These are phyloP conservation scores for Cryptosporidium felis DNA, from an alignment of 169 alveolate genomes.

Conservation along the genomic window DNA sequence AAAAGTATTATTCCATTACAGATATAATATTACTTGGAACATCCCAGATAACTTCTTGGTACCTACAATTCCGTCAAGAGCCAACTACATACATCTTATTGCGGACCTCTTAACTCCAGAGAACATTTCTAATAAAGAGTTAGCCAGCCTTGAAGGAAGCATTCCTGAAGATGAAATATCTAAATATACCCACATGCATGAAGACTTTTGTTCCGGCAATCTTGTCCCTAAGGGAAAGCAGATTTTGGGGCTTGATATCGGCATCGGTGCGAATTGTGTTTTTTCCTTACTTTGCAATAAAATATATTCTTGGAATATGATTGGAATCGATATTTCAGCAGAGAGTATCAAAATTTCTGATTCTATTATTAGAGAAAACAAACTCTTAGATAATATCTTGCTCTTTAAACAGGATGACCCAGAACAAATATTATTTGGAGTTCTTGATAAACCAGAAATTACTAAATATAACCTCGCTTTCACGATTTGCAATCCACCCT, in stretches of 20 bases:
- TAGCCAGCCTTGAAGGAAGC: background rate
- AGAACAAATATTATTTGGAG: slow-evolving; percentile 34
- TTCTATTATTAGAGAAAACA: slow-evolving; percentile 52
- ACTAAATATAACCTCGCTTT: slow-evolving; percentile 25
- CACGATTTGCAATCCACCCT: slow-evolving; percentile 78
- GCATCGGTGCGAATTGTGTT: slow-evolving; percentile 77
- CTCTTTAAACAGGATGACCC: slow-evolving; percentile 64
- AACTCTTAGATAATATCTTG: slow-evolving; percentile 10
- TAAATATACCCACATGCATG: too few relatives aligned
- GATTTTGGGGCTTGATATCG: slow-evolving; percentile 74
- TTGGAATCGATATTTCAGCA: slow-evolving; percentile 74
- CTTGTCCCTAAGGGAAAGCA: slow-evolving; percentile 70
- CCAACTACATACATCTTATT: slow-evolving; percentile 75
- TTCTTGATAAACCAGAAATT: slow-evolving; percentile 39
- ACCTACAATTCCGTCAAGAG: slow-evolving; percentile 76
- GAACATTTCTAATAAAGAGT: slow-evolving; percentile 34
- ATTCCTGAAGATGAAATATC: too few relatives aligned
- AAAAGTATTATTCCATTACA: slow-evolving; percentile 6
- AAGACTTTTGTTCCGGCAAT: background rate
- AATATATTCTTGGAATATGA: slow-evolving; percentile 74
- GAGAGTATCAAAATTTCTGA: slow-evolving; percentile 67
- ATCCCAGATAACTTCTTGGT: slow-evolving; percentile 57
- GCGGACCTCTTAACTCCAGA: slow-evolving; percentile 75
- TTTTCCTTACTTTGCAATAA: slow-evolving; percentile 72
- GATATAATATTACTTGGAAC: slow-evolving; percentile 44